Evolutionary conservation across 768 basidiomycete species (phyloP), one percentile per base, ranked within the genome.

Genomic region (Boletus insuetus): DNA sequence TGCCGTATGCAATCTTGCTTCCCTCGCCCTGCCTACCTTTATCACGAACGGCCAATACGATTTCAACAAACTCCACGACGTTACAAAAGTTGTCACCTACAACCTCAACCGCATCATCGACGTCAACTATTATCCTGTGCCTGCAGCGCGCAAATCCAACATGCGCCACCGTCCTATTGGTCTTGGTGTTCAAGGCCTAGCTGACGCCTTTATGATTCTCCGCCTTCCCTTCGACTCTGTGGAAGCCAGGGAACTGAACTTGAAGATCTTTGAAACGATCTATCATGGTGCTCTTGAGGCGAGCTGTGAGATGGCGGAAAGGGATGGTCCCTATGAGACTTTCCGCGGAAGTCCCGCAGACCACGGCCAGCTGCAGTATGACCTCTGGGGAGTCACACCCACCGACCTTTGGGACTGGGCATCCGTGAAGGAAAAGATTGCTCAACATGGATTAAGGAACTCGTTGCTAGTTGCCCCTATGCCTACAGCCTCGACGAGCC

Each of bases 401-500:
- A 85, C 85, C 1, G 84, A 83, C 46, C 80, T 98, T 9, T 99
- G 97, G 97, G 94, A 99, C 67, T 99, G 97, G 97, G 68, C 80
- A 1, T 70, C 78, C 57, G 76, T 98, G 69, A 97, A 96, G 79
- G 89, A 82, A 63, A 89, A 91, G 73, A 89, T 99, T 51, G 83
- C 84, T 17, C 76, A 79, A 62, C 80, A 82, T 64, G 96, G 96
- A 52, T 73, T 98, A 52, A 76, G 94, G 59, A 98, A 98, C 77
- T 95, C 96, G 31, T 77, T 98, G 17, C 77, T 98, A 13, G 75
- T 91, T 56, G 87, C 96, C 0, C 96, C 96, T n/a, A 99, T 99
- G 97, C 97, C 97, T 1, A 99, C 97, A 32, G 97, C 97, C 1
- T 96, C 94, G 22, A 99, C 97, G 3, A 94, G 91, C 73, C 97